phyloP scores from a whole-genome alignment of 768 basidiomycete species.

The Coprinopsis cinerea region DNA sequence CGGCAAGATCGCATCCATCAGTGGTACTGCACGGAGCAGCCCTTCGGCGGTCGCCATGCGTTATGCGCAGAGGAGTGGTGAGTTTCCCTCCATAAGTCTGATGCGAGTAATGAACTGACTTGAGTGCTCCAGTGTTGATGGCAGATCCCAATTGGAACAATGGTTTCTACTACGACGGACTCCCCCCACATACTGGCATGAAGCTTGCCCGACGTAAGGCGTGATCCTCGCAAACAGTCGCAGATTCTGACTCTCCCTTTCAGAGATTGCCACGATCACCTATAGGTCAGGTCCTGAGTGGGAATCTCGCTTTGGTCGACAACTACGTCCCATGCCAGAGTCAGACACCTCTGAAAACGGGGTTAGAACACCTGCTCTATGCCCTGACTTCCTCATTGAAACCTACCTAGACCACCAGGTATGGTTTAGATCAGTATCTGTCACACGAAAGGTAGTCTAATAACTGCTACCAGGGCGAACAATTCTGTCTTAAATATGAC shows the following conservation, averaged over 20 bases:
- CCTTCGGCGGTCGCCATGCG: constrained; percentile 94
- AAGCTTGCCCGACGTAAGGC: constrained; percentile 88
- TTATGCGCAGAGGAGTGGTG: constrained; percentile 93
- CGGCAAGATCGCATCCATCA: constrained; percentile 87
- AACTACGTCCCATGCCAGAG: constrained; percentile 43
- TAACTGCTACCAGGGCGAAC: constrained; percentile 62
- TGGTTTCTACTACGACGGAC: constrained; percentile 91
- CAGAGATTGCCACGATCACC: constrained; percentile 98
- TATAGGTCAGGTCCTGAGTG: constrained; percentile 99
- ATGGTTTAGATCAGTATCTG: constrained; percentile 45
- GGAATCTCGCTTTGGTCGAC: constrained; percentile 95
- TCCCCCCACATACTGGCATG: constrained; percentile 98
- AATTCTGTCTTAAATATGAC: constrained; percentile 98
- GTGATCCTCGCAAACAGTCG: background rate
- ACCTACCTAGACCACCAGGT: constrained; percentile 97
- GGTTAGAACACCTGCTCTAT: constrained; percentile 64
- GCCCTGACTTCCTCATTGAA: constrained; percentile 97
- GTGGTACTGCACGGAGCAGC: constrained; percentile 88
- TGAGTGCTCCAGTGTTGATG: constrained; percentile 73
- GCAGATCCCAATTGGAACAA: constrained; percentile 99
- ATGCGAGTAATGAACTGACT: background rate
- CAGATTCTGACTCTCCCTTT: constrained; percentile 1
- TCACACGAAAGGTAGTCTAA: constrained; percentile 29
- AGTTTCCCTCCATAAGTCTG: constrained; percentile 13
- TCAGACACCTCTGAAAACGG: constrained; percentile 22